phyloP scores from a whole-genome alignment of 2,329 filamentous ascomycete genomes.

The Fusarium sp. region DNA sequence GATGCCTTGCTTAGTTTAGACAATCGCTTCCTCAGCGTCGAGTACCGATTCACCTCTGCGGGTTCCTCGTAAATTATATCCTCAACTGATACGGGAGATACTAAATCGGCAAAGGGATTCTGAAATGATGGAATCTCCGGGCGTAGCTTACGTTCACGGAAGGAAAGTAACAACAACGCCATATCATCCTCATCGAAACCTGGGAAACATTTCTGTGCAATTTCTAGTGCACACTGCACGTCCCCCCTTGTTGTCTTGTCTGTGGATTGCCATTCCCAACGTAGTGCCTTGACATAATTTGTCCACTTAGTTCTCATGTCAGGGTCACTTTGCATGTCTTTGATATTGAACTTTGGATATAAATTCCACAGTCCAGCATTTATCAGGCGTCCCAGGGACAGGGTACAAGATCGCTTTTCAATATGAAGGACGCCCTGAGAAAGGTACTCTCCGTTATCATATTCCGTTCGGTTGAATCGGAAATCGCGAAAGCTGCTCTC shows the following conservation, averaged over 20 bases:
- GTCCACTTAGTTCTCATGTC: not conserved
- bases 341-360: not conserved
- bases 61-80: not conserved
- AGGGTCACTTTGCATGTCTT: no score
- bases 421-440: not conserved
- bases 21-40: accelerated
- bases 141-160: not conserved
- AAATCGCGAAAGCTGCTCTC: accelerated
- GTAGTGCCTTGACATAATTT: not conserved
- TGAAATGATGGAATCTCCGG: not conserved
- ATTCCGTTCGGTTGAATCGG: accelerated
- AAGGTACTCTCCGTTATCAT: not conserved
- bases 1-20: not conserved
- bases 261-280: accelerated
- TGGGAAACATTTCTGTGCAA: not conserved
- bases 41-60: not conserved
- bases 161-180: not conserved
- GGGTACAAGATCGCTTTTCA: accelerated
- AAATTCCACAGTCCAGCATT: not conserved
- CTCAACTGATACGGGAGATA: no score
- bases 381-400: accelerated
- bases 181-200: not conserved
- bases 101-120: not conserved
- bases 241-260: not conserved
- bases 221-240: accelerated